These are phyloP conservation scores for Aspergillus hiratsukae DNA, from an alignment of 2,329 filamentous ascomycete species.

Conservation along the genomic window DNA sequence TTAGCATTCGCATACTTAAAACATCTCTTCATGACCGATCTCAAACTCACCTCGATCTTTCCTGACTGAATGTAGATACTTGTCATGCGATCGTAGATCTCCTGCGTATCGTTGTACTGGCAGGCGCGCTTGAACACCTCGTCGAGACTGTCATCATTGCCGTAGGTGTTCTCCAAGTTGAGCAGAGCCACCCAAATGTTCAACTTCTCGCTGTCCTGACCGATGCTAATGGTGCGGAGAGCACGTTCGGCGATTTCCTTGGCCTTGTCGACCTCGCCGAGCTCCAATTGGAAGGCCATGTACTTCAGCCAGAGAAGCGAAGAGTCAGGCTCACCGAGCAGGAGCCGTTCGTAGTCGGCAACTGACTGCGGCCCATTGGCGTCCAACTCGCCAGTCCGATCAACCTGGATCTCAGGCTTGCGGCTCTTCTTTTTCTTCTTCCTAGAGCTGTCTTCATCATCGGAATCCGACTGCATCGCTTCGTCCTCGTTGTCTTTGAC, in stretches of 20 bases:
- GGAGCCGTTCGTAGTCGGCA: constrained; percentile 87
- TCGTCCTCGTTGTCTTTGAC: constrained; percentile 51
- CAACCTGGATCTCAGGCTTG: constrained; percentile 74
- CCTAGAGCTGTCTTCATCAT: constrained; percentile 36
- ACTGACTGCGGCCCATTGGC: constrained; percentile 81
- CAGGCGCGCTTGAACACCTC: constrained; percentile 87
- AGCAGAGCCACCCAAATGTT: constrained; percentile 94
- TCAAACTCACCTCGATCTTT: constrained; percentile 68
- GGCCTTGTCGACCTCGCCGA: constrained; percentile 83
- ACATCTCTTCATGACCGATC: background rate
- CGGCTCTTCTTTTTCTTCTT: constrained; percentile 71
- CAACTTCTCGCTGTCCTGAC: constrained; percentile 86
- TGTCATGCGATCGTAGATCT: constrained; percentile 81
- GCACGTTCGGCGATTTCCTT: constrained; percentile 87
- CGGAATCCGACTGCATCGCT: constrained; percentile 48
- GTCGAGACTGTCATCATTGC: constrained; percentile 74
- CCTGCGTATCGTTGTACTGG: constrained; percentile 86
- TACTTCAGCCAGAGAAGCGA: constrained; percentile 92
- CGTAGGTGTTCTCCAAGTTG: constrained; percentile 90
- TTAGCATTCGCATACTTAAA: constrained; percentile 14
- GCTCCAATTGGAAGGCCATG: constrained; percentile 96
- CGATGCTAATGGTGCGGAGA: constrained; percentile 82
- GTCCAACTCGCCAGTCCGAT: constrained; percentile 89
- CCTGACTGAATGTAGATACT: constrained; percentile 93
- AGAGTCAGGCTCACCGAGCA: constrained; percentile 90